Evolutionary conservation across 352 stramenopile species (phyloP).

Genomic region (Phytophthora chlamydospora): DNA sequence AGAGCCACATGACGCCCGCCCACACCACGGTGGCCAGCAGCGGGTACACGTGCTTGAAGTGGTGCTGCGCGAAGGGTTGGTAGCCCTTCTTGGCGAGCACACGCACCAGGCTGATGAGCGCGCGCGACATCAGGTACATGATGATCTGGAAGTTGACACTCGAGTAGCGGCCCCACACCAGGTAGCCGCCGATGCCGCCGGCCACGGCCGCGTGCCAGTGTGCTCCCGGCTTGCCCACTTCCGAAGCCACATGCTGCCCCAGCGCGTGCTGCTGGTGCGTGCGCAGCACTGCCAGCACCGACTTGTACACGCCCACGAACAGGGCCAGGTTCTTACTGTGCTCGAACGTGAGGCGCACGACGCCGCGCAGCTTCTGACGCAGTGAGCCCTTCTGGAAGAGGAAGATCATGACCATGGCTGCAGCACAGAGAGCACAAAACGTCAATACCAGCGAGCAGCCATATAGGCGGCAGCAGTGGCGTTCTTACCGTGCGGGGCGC

Average conservation of each 20-base stretch:
- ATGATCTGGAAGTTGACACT: constrained; percentile 91
- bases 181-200: constrained; percentile 76
- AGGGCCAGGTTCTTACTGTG: constrained; percentile 89
- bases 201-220: constrained; percentile 85
- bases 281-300: constrained; percentile 68
- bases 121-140: constrained; percentile 87
- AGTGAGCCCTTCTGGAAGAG: constrained; percentile 87
- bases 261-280: constrained; percentile 57
- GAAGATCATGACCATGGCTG: constrained; percentile 91
- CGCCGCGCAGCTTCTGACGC: constrained; percentile 70
- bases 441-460: constrained; percentile 4
- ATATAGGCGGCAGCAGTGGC: neutral
- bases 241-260: constrained; percentile 31
- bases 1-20: constrained; percentile 88
- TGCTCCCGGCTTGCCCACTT: constrained; percentile 68
- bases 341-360: constrained; percentile 85
- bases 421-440: constrained; percentile 3
- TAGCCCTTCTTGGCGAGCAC: constrained; percentile 66
- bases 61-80: constrained; percentile 66
- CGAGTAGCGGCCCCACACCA: constrained; percentile 88
- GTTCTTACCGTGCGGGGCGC: constrained; percentile 77
- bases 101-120: constrained; percentile 72
- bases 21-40: constrained; percentile 78
- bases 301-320: constrained; percentile 91
- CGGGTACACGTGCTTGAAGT: constrained; percentile 82